Conservation (phyloP, 225 moss, liverwort and hornwort genomes). For the Pleurozium schreberi region DNA sequence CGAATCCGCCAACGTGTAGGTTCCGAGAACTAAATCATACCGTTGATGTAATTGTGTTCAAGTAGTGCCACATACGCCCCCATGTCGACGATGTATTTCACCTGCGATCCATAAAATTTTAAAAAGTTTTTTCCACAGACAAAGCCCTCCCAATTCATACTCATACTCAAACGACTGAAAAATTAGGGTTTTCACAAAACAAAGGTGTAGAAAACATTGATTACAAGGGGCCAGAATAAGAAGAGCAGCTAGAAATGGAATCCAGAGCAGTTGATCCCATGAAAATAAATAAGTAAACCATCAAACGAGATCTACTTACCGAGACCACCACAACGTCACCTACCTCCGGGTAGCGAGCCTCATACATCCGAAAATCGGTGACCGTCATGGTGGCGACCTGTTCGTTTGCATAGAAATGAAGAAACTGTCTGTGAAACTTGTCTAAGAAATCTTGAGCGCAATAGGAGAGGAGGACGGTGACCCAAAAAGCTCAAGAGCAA, state of each 20-base stretch:
- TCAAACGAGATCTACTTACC: slow-evolving; percentile 20
- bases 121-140: background rate
- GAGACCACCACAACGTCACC: slow-evolving; percentile 95
- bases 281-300: background rate
- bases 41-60: slow-evolving; percentile 94
- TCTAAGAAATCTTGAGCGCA: background rate
- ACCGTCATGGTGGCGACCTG: slow-evolving; percentile 53
- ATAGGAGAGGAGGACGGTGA: background rate
- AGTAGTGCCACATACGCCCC: slow-evolving; percentile 91
- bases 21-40: slow-evolving; percentile 91
- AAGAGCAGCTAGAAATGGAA: background rate
- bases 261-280: background rate
- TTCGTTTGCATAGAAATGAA: background rate
- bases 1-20: slow-evolving; percentile 83
- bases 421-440: background rate
- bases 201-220: background rate
- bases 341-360: slow-evolving; percentile 87
- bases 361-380: slow-evolving; percentile 95
- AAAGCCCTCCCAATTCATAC: background rate
- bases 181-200: background rate
- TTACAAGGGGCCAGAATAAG: background rate
- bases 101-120: slow-evolving; percentile 24
- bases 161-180: background rate
- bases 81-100: slow-evolving; percentile 95
- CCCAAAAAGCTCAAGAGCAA: background rate